Percentiles rank a stretch among this genome's conserved stretches.
Conservation (phyloP, 2,329 filamentous ascomycete genomes). For the Talaromyces sp. region DNA sequence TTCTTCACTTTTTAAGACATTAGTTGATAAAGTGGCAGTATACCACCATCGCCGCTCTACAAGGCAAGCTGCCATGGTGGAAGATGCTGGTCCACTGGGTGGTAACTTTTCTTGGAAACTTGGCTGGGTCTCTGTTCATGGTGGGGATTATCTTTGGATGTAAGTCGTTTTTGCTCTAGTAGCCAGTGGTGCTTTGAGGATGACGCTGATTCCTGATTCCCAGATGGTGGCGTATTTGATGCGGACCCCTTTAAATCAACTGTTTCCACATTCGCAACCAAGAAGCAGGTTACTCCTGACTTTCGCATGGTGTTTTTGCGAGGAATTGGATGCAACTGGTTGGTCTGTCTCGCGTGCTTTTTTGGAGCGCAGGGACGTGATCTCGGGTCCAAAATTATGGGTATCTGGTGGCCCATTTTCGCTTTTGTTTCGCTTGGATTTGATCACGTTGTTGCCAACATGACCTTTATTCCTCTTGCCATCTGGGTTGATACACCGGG, state of each 20-base stretch:
- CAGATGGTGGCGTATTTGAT: conserved; percentile 52
- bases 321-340: conserved; percentile 61
- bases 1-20: no score
- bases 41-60: conserved; percentile 49
- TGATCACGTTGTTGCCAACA: conserved; percentile 62
- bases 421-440: conserved; percentile 58
- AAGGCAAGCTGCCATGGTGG: conserved; percentile 42
- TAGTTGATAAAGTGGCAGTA: conserved; percentile 30
- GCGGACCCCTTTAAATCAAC: conserved; percentile 48
- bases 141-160: conserved; percentile 54
- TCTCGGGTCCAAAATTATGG: conserved; percentile 56
- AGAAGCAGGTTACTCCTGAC: conserved; percentile 53
- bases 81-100: conserved; percentile 48
- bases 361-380: conserved; percentile 52
- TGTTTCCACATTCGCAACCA: conserved; percentile 50
- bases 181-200: not conserved
- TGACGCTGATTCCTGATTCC: not conserved
- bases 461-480: conserved; percentile 57
- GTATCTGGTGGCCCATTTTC: conserved; percentile 61
- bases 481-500: conserved; percentile 53
- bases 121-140: conserved; percentile 54
- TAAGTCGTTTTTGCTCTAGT: conserved; percentile 33
- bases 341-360: conserved; percentile 58
- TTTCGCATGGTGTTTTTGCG: conserved; percentile 59
- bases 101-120: conserved; percentile 54